Evolutionary conservation across 257 asterid genomes (phyloP).

Genomic region (Solanum dulcamara): DNA sequence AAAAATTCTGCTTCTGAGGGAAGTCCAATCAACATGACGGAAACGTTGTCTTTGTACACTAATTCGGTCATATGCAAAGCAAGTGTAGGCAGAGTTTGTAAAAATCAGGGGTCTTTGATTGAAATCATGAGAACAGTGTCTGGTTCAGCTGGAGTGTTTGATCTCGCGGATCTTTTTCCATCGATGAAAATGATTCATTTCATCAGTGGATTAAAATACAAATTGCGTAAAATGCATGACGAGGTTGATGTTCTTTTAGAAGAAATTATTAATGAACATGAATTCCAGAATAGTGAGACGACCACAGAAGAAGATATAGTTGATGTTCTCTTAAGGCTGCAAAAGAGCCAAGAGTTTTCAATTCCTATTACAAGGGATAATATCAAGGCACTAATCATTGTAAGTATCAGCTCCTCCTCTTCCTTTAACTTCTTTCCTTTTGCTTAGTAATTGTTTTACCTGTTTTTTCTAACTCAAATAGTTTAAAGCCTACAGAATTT

Average conservation of each 20-base stretch:
- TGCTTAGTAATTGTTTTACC: not conserved
- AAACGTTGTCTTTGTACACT: not conserved
- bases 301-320: slow-evolving; percentile 1
- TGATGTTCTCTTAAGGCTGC: slow-evolving; percentile 11
- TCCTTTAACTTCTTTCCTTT: not conserved
- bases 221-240: not conserved
- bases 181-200: not conserved
- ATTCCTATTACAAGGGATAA: slow-evolving; percentile 10
- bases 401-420: not conserved
- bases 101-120: not conserved
- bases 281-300: not conserved
- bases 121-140: not conserved
- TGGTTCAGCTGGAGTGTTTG: not conserved
- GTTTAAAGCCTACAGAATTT: not conserved
- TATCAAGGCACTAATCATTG: slow-evolving; percentile 12
- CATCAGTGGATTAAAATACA: not conserved
- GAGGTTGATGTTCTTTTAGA: not conserved
- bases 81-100: slow-evolving; percentile 1
- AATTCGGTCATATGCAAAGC: slow-evolving; percentile 4
- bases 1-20: not conserved
- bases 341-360: not conserved
- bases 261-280: slow-evolving; percentile 7
- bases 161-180: not conserved
- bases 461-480: not conserved
- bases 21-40: not conserved